Evolutionary conservation across 1,139 yeast species (phyloP), one percentile per base, ranked within the genome.

Genomic region (Saccharomyces hybrid): DNA sequence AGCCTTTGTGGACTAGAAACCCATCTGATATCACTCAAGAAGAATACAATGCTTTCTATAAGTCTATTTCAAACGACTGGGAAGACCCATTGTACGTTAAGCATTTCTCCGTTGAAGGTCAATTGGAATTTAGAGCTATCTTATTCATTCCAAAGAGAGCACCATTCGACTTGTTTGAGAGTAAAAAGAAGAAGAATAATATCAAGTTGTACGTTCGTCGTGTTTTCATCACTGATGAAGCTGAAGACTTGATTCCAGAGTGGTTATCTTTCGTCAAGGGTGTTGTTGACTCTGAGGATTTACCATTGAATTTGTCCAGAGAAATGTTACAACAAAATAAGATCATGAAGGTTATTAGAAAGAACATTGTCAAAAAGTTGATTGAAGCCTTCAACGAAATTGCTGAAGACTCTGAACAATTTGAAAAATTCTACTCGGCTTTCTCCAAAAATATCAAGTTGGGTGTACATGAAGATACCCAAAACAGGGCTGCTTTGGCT

Each of bases 41-140:
- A 65, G 99, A 95, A 79, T 95, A 95, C 83, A 93, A 95, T 72
- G 95, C 98, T 61, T 95, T 95, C 88, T 95, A 95, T 88, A 95
- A 95, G 82, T 89, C 98, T 54, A 93, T 95, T 71, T 91, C 99
- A 56, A 95, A 95, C 78, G 99, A 95, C 78, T 95, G 99, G 99
- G 99, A 93, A 81, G 99, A 93, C 75, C 99, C 97, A 78, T 84
- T 93, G 75, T 98, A 98, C 65, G 98, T 93, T 68, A 95, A 95
- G 84, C 99, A 95, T 80, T 95, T 95, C 81, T 89, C 97, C 55
- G 99, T 95, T 73, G 99, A 95, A 81, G 99, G 99, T 83, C 99
- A 95, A 81, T 85, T 95, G 71, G 99, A 95, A 80, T 95, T 95
- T 84, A 90, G 88, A 81, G 98, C 99, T 62, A 93, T 95, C 72